Percentiles rank a stretch among this genome's conserved stretches.
Evolutionary conservation across 208 protist species (phyloP).

Genomic region (Acanthamoeba divionensis): DNA sequence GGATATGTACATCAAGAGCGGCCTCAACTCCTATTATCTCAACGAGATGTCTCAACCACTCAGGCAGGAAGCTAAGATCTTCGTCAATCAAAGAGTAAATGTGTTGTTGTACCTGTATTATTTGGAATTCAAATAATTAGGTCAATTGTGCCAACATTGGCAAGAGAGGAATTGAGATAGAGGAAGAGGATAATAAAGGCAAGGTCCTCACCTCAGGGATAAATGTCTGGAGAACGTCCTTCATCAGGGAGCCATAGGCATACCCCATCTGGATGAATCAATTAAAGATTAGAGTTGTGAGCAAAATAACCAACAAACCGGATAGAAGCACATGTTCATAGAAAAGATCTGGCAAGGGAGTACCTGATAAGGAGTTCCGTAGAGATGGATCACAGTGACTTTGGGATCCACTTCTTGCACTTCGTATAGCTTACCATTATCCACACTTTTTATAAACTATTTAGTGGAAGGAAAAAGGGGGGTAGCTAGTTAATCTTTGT

Average conservation of each 20-base stretch:
- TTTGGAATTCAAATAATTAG: neutral
- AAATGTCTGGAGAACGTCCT: slow-evolving; percentile 33
- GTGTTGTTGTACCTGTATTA: neutral
- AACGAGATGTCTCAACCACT: neutral
- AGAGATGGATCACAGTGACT: slow-evolving; percentile 58
- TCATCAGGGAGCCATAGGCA: slow-evolving; percentile 54
- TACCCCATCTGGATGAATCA: slow-evolving; percentile 62
- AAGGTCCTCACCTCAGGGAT: neutral
- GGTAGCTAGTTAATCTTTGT: too few species aligned
- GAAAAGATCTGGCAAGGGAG: too few species aligned
- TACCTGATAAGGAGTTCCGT: slow-evolving; percentile 11
- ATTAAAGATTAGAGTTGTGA: neutral
- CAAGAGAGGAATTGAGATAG: neutral
- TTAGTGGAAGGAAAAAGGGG: too few species aligned
- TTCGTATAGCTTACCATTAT: slow-evolving; percentile 62
- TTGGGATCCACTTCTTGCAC: neutral
- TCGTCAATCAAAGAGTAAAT: neutral
- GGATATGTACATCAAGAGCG: slow-evolving; percentile 57
- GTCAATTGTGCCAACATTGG: neutral
- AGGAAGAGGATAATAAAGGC: neutral
- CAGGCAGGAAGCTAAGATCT: neutral
- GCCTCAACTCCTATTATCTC: slow-evolving; percentile 48
- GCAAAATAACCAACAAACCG: neutral
- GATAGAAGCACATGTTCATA: too few species aligned
- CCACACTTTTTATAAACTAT: slow-evolving; percentile 25